Percentiles rank a stretch among this genome's conserved stretches.
Evolutionary conservation across 139 green algal species (phyloP).

Genomic region (Spirogloea muscicola): DNA sequence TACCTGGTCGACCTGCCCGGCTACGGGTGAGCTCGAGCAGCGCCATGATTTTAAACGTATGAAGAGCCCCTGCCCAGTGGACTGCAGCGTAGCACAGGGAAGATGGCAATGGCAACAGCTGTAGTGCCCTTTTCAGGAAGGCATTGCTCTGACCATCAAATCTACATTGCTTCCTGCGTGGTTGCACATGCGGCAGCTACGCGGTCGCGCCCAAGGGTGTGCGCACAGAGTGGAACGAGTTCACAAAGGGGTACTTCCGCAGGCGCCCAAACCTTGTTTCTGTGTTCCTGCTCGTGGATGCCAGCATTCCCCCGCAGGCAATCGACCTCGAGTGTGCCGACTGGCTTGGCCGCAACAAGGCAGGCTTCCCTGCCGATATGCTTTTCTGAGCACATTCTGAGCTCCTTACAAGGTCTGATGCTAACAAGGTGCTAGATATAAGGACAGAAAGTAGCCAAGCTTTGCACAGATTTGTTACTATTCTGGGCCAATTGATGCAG

Average conservation of each 20-base stretch:
- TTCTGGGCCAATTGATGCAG: no score
- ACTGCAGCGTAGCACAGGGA: background rate
- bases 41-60: background rate
- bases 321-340: constrained; percentile 75
- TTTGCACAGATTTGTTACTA: no score
- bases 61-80: background rate
- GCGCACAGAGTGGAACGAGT: constrained; percentile 71
- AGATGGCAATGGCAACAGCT: background rate
- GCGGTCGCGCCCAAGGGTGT: constrained; percentile 55
- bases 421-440: no score
- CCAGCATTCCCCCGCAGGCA: constrained; percentile 70
- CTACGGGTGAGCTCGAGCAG: constrained; percentile 67
- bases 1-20: constrained; percentile 94
- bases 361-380: no score
- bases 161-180: no score
- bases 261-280: constrained; percentile 71
- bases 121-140: background rate
- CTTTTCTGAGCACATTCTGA: no score
- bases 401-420: no score
- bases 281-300: constrained; percentile 91
- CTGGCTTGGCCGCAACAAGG: constrained; percentile 68
- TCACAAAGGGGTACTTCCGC: constrained; percentile 84
- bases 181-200: constrained; percentile 48
- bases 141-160: no score
- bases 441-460: no score